Evolutionary conservation across 192 early-diverging fungal genomes (phyloP).

Genomic region (Backusella psychrophila): DNA sequence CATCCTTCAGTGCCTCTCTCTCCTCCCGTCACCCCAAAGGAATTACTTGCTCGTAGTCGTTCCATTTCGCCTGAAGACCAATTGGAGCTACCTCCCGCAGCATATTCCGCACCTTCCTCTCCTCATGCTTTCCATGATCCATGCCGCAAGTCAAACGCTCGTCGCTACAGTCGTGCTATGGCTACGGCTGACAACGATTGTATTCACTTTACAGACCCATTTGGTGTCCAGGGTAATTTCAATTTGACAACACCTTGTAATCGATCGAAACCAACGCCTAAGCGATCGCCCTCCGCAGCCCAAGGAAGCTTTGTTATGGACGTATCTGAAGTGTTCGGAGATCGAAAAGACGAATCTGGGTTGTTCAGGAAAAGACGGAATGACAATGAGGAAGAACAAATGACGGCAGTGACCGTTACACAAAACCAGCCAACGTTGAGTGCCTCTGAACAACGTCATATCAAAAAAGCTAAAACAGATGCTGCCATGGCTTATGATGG

Average conservation of each 20-base stretch:
- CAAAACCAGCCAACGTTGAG: constrained; percentile 1
- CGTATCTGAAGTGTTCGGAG: not conserved
- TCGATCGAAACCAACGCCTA: not conserved
- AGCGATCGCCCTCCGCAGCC: not conserved
- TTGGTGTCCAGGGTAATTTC: not conserved
- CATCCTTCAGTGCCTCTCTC: constrained; percentile 1
- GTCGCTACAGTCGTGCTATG: constrained; percentile 8
- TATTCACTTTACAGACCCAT: not conserved
- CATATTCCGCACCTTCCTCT: not conserved
- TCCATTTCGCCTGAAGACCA: not conserved
- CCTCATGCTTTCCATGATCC: not conserved
- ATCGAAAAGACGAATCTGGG: not conserved
- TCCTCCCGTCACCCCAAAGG: constrained; percentile 17
- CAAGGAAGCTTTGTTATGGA: constrained; percentile 7
- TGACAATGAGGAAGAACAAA: constrained; percentile 8
- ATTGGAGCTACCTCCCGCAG: constrained; percentile 6
- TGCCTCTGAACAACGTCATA: not conserved
- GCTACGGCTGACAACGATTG: constrained; percentile 1
- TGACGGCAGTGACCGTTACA: not conserved
- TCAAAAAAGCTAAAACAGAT: constrained; percentile 13
- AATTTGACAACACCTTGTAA: constrained; percentile 2
- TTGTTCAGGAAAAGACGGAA: constrained; percentile 17
- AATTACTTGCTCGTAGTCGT: not conserved
- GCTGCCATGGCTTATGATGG: constrained; percentile 17
- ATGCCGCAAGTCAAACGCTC: constrained; percentile 3